phyloP scores from a whole-genome alignment of 768 basidiomycete species.

The Tylopilus cervinicoccineus region DNA sequence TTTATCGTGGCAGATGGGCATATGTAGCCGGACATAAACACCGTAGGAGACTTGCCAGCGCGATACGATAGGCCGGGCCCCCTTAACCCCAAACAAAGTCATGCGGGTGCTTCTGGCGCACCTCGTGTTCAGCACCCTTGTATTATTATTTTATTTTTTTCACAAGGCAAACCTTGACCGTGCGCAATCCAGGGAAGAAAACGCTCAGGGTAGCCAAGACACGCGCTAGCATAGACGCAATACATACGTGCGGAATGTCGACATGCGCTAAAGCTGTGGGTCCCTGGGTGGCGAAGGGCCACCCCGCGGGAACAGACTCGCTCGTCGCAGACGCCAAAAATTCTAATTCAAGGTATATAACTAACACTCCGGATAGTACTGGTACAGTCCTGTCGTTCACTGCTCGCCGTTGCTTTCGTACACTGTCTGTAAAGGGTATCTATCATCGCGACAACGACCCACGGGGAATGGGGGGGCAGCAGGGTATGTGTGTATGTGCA shows the following conservation, averaged over 20 bases:
- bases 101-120: conserved; percentile 24
- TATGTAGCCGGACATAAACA: not conserved
- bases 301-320: not conserved
- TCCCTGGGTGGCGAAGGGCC: conserved; percentile 24
- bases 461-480: conserved; percentile 6
- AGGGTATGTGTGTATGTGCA: conserved; percentile 25
- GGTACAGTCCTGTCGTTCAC: conserved; percentile 30
- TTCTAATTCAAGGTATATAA: conserved; percentile 36
- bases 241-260: conserved; percentile 9
- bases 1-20: not conserved
- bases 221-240: conserved; percentile 10
- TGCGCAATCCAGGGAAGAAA: conserved; percentile 15
- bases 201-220: conserved; percentile 15
- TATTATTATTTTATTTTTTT: conserved; percentile 1
- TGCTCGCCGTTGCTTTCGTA: conserved; percentile 27
- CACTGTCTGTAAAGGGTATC: conserved; percentile 28
- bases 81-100: conserved; percentile 24
- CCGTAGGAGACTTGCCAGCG: not conserved
- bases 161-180: conserved; percentile 21
- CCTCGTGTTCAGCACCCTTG: conserved; percentile 33
- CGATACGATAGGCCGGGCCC: not conserved
- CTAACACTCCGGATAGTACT: conserved; percentile 31
- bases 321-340: conserved; percentile 22
- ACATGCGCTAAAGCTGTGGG: conserved; percentile 12
- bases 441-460: conserved; percentile 32